Evolutionary conservation across 345 rosid genomes (phyloP).

Genomic region (Microcos paniculata): DNA sequence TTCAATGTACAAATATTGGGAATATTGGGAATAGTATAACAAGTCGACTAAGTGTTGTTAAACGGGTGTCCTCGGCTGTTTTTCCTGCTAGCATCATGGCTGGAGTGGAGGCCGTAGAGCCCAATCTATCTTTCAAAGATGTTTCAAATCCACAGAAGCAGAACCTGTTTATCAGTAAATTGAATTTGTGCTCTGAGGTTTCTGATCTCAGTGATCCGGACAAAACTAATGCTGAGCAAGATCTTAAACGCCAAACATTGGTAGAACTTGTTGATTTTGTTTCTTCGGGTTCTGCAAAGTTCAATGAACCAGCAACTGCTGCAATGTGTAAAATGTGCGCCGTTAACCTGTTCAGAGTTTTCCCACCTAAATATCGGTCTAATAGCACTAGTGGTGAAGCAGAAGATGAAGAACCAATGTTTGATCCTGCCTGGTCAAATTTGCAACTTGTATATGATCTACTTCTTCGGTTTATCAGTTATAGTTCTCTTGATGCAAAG

Average conservation of each 20-base stretch:
- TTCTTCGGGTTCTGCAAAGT: slow-evolving; percentile 65
- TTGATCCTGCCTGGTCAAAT: slow-evolving; percentile 78
- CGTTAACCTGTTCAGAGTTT: slow-evolving; percentile 58
- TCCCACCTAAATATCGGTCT: slow-evolving; percentile 64
- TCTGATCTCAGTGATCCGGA: slow-evolving; percentile 47
- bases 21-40: slow-evolving; percentile 57
- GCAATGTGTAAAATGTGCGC: slow-evolving; percentile 70
- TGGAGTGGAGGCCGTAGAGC: slow-evolving; percentile 75
- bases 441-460: slow-evolving; percentile 71
- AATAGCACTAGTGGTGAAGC: slow-evolving; percentile 46
- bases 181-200: slow-evolving; percentile 63
- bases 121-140: slow-evolving; percentile 68
- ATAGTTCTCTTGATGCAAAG: slow-evolving; percentile 56
- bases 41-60: slow-evolving; percentile 69
- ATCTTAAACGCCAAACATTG: slow-evolving; percentile 53
- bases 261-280: slow-evolving; percentile 68
- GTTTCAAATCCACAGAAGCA: slow-evolving; percentile 68
- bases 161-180: slow-evolving; percentile 66
- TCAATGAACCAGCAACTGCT: slow-evolving; percentile 56
- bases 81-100: slow-evolving; percentile 75
- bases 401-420: slow-evolving; percentile 75
- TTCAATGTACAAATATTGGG: slow-evolving; percentile 57
- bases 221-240: slow-evolving; percentile 47
- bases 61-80: slow-evolving; percentile 78
- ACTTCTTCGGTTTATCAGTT: slow-evolving; percentile 54